phyloP scores from a whole-genome alignment of 1,284 basidiomycete genomes.

The Lentinus polychrous region DNA sequence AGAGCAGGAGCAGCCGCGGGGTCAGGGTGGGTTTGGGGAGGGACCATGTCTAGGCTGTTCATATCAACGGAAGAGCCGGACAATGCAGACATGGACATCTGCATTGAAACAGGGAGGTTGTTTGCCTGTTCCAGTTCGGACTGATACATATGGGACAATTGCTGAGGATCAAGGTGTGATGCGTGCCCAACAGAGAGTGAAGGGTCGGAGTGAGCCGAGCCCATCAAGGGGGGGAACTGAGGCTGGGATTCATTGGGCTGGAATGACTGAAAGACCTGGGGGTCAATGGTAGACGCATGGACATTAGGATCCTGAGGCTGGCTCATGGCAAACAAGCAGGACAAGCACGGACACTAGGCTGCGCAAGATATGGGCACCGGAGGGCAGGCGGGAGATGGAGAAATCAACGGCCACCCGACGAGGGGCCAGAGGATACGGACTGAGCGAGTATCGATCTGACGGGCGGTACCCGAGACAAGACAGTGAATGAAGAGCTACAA shows the following conservation, averaged over 20 bases:
- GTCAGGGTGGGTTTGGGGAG: conserved; percentile 15
- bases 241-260: conserved; percentile 14
- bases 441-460: conserved; percentile 1
- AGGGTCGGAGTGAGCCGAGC: conserved; percentile 15
- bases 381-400: too few relatives aligned
- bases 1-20: conserved; percentile 25
- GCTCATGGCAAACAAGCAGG: conserved; percentile 14
- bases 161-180: conserved; percentile 21
- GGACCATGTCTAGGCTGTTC: conserved; percentile 33
- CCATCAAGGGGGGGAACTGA: conserved; percentile 18
- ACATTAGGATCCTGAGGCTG: conserved; percentile 22
- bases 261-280: conserved; percentile 23
- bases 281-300: conserved; percentile 17
- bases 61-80: conserved; percentile 26
- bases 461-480: background rate
- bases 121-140: conserved; percentile 30
- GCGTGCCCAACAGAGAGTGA: conserved; percentile 17
- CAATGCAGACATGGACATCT: conserved; percentile 30
- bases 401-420: too few relatives aligned
- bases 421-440: background rate
- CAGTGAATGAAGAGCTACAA: background rate
- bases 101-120: conserved; percentile 30
- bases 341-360: background rate
- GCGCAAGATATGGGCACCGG: too few relatives aligned
- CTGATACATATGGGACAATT: conserved; percentile 29